Percentiles rank a stretch among this genome's conserved stretches.
Conservation (phyloP, 331 rosid species). For the Pyrus hybrid region DNA sequence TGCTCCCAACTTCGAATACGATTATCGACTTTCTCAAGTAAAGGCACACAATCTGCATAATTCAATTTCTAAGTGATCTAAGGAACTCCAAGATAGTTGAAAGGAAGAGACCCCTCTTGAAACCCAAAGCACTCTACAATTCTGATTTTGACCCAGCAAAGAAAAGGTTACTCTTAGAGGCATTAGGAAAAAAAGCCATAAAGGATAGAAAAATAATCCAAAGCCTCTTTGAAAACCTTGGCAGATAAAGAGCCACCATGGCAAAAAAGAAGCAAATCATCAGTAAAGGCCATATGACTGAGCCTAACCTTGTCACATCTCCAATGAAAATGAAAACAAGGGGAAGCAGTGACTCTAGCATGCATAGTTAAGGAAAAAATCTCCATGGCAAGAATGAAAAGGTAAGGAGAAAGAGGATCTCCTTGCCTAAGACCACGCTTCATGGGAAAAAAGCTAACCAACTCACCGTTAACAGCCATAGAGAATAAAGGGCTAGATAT, state of each 20-base stretch:
- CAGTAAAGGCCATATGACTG: background rate
- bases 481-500: background rate
- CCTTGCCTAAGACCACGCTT: background rate
- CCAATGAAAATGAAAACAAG: background rate
- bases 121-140: background rate
- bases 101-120: background rate
- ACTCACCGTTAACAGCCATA: background rate
- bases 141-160: background rate
- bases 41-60: background rate
- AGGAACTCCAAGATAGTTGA: background rate
- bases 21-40: background rate
- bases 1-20: background rate
- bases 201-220: background rate
- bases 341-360: background rate
- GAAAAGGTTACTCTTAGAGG: background rate
- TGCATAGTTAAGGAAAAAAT: background rate
- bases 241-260: background rate
- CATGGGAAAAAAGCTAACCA: fast-evolving
- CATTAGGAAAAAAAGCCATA: background rate
- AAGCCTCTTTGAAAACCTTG: background rate
- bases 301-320: background rate
- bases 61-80: background rate
- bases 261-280: background rate
- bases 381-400: background rate
- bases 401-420: background rate